Evolutionary conservation across 73 alveolate genomes (phyloP).

Genomic region (Tetrahymena thermophila): DNA sequence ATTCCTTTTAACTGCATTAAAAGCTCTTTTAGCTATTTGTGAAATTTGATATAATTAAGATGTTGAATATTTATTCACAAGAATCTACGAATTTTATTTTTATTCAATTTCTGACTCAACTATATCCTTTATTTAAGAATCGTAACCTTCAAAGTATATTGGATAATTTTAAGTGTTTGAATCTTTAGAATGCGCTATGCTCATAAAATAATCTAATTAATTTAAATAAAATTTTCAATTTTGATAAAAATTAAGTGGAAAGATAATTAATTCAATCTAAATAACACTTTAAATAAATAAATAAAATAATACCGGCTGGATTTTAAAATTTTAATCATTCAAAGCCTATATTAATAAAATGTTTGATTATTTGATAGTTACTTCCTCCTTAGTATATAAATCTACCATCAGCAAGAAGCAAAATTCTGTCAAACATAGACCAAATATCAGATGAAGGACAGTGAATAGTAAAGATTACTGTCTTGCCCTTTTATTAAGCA

Average conservation of each 20-base stretch:
- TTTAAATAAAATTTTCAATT: too few species aligned
- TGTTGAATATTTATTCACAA: neutral
- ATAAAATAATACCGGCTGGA: conserved; percentile 34
- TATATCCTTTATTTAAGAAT: neutral
- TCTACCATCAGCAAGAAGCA: conserved; percentile 49
- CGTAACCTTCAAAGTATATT: neutral
- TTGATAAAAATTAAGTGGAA: too few species aligned
- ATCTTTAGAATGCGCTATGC: neutral
- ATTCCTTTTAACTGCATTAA: neutral
- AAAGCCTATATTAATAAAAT: conserved; percentile 19
- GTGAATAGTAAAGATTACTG: conserved; percentile 55
- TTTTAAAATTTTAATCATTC: conserved; percentile 17
- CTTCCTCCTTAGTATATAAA: conserved; percentile 42
- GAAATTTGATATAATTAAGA: neutral
- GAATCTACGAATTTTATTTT: neutral
- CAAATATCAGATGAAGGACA: conserved; percentile 53
- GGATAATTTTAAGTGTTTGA: neutral
- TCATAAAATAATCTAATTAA: neutral
- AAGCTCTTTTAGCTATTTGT: neutral
- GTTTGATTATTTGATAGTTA: neutral
- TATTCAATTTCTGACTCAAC: neutral
- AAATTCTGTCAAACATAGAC: conserved; percentile 47
- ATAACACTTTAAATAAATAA: too few species aligned
- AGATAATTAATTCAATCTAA: too few species aligned
- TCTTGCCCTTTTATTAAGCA: conserved; percentile 21